These are phyloP conservation scores for Pseudogymnoascus pannorum DNA, from an alignment of 2,329 filamentous ascomycete species.

Conservation along the genomic window DNA sequence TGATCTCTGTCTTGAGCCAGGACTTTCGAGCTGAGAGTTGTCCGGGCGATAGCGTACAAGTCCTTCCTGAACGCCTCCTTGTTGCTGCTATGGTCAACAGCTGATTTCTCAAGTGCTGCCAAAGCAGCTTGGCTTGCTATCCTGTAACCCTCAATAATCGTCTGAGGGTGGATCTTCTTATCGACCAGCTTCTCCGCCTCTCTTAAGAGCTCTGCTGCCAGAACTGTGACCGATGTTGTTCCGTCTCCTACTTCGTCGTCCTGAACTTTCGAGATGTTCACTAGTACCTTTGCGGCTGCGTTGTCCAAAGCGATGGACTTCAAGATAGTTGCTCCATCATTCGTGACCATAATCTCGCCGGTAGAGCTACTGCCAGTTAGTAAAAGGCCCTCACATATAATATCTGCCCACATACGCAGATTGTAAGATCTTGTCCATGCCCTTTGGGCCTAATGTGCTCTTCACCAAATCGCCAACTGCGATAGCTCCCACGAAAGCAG, in stretches of 20 bases:
- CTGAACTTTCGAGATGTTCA: slow-evolving; percentile 99
- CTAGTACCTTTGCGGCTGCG: slow-evolving; percentile 92
- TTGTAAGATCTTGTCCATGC: slow-evolving; percentile 98
- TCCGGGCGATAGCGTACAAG: slow-evolving; percentile 81
- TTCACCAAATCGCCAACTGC: slow-evolving; percentile 96
- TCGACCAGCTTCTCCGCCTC: slow-evolving; percentile 96
- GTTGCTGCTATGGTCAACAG: slow-evolving; percentile 84
- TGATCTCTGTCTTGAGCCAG: slow-evolving; percentile 88
- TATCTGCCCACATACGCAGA: slow-evolving; percentile 62
- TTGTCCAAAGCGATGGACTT: slow-evolving; percentile 99
- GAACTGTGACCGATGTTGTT: slow-evolving; percentile 93
- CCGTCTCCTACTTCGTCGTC: slow-evolving; percentile 98
- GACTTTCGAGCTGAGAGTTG: slow-evolving; percentile 95
- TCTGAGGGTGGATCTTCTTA: slow-evolving; percentile 98
- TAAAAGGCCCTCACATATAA: slow-evolving; percentile 22
- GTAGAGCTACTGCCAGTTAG: slow-evolving; percentile 59
- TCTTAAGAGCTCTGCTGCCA: slow-evolving; percentile 88
- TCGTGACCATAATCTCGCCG: slow-evolving; percentile 95
- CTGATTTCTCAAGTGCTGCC: slow-evolving; percentile 71
- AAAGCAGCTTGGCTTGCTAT: slow-evolving; percentile 91
- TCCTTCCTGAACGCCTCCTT: slow-evolving; percentile 81
- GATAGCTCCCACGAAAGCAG: slow-evolving; percentile 97
- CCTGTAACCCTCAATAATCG: slow-evolving; percentile 97
- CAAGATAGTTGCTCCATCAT: slow-evolving; percentile 96
- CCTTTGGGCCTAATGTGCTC: slow-evolving; percentile 93